These are phyloP conservation scores for Acacia acuminata DNA, from an alignment of 306 rosid species.

Conservation along the genomic window DNA sequence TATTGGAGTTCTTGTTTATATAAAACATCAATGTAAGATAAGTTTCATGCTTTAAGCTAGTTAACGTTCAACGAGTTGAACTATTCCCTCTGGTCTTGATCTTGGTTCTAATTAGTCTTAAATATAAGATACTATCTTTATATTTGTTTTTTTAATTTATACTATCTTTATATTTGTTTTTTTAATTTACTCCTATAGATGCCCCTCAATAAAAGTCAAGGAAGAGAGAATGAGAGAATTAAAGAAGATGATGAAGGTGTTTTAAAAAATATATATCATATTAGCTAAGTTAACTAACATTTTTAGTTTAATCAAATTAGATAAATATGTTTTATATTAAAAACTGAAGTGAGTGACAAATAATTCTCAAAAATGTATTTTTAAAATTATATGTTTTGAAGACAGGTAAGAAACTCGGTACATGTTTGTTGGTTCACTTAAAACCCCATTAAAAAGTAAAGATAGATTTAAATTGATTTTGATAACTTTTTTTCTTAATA, in stretches of 20 bases:
- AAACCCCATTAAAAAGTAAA: not conserved
- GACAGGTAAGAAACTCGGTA: not conserved
- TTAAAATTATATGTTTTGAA: not conserved
- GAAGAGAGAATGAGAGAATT: no score
- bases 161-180: no score
- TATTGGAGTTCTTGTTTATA: not conserved
- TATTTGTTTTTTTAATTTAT: no score
- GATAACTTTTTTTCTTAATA: not conserved
- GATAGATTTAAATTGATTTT: not conserved
- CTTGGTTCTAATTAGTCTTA: no score
- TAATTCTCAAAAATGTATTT: not conserved
- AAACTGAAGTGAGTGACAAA: not conserved
- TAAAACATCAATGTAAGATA: not conserved
- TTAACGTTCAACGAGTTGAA: not conserved
- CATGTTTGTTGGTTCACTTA: not conserved
- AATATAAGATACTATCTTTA: no score
- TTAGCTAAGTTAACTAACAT: no score
- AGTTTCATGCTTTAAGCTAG: not conserved
- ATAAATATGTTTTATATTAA: no score
- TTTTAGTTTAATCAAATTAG: no score
- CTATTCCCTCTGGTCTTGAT: not conserved
- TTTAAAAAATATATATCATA: no score
- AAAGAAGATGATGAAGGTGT: no score
- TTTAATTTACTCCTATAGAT: no score
- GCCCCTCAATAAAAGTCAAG: no score